Percentiles rank a stretch among this genome's conserved stretches.
Conservation (phyloP, 1,284 basidiomycete species). For the Irpex rosettiformis region DNA sequence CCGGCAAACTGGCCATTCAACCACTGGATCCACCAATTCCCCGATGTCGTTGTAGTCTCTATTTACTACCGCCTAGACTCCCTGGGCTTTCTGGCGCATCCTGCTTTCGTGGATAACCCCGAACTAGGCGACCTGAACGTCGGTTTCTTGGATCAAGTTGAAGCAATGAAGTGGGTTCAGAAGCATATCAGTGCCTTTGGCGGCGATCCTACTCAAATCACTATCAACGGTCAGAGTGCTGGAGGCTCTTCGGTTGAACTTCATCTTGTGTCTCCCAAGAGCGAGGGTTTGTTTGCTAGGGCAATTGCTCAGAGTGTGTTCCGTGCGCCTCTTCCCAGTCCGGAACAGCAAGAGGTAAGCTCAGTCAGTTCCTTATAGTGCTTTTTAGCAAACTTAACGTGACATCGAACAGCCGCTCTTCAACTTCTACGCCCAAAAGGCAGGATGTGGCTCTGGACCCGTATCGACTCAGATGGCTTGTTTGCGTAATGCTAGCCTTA, state of each 20-base stretch:
- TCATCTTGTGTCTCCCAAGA: slow-evolving; percentile 46
- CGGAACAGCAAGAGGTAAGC: slow-evolving; percentile 51
- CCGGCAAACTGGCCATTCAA: slow-evolving; percentile 44
- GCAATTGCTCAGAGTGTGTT: slow-evolving; percentile 62
- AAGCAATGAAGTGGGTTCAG: slow-evolving; percentile 62
- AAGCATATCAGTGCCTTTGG: slow-evolving; percentile 59
- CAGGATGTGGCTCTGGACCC: slow-evolving; percentile 42
- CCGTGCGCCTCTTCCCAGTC: slow-evolving; percentile 43
- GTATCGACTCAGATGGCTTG: slow-evolving; percentile 39
- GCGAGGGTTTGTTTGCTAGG: slow-evolving; percentile 40
- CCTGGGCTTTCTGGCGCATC: slow-evolving; percentile 40
- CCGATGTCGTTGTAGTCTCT: slow-evolving; percentile 39
- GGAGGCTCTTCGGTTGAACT: slow-evolving; percentile 54
- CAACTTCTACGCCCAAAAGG: slow-evolving; percentile 42
- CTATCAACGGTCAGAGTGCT: slow-evolving; percentile 63
- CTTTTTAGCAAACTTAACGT: not conserved
- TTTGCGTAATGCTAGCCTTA: slow-evolving; percentile 45
- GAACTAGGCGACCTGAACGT: slow-evolving; percentile 51
- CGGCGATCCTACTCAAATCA: slow-evolving; percentile 52
- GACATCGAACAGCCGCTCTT: slow-evolving; percentile 43
- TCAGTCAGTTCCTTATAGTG: slow-evolving; percentile 9
- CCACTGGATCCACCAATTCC: slow-evolving; percentile 36
- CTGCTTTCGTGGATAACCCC: slow-evolving; percentile 37
- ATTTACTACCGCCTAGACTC: slow-evolving; percentile 42
- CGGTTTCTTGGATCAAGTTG: slow-evolving; percentile 58